These are phyloP conservation scores for Pyrenophora teres DNA, from an alignment of 2,329 filamentous ascomycete genomes.

Conservation along the genomic window DNA sequence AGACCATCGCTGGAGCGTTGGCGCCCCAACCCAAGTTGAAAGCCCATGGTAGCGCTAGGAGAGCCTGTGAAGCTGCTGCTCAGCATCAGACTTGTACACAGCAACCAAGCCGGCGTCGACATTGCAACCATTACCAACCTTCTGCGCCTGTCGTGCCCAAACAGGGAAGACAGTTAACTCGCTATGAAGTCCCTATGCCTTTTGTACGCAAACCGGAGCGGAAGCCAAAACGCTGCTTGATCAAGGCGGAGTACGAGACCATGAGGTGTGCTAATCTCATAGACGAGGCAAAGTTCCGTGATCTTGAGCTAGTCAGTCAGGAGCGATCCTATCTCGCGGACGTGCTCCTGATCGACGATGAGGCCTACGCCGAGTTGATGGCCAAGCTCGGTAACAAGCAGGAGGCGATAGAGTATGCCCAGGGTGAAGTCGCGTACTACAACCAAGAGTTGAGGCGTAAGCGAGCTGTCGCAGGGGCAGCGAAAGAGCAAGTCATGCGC, in stretches of 20 bases:
- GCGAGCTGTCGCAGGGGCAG: background rate
- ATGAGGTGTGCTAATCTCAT: background rate
- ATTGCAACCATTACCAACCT: too few relatives aligned
- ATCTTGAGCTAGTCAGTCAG: background rate
- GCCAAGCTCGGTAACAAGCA: background rate
- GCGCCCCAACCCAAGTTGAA: too few relatives aligned
- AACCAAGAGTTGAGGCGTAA: background rate
- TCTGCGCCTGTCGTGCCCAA: background rate
- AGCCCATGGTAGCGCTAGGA: too few relatives aligned
- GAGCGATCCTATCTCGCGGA: background rate
- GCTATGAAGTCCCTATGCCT: background rate
- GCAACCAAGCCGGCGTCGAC: too few relatives aligned
- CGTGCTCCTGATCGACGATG: background rate
- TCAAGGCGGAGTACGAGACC: background rate
- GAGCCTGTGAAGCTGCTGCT: too few relatives aligned
- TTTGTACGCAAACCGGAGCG: background rate
- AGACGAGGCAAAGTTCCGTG: background rate
- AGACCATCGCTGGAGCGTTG: too few relatives aligned
- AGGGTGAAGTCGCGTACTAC: background rate
- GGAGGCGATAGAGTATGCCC: conserved; percentile 1
- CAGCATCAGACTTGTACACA: too few relatives aligned
- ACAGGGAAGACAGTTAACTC: background rate
- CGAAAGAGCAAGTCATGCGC: background rate
- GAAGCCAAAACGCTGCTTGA: background rate
- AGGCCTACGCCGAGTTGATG: background rate